Percentiles rank a stretch among this genome's conserved stretches.
Evolutionary conservation across 2,329 filamentous ascomycete species (phyloP).

Genomic region (Helicocarpus griseus): DNA sequence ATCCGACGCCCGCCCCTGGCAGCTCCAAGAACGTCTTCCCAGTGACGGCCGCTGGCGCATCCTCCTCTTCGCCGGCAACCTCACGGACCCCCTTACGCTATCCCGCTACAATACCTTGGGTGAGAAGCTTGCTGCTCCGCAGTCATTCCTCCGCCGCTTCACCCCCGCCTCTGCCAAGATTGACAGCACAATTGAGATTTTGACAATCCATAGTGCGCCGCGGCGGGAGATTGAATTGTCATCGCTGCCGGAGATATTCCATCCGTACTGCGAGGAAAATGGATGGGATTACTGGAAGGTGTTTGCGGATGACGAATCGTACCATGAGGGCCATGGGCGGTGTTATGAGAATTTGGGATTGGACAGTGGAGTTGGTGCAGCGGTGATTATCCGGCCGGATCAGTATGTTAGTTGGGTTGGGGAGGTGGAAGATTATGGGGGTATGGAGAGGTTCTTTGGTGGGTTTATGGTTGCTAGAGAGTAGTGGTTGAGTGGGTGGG

Average conservation of each 20-base stretch:
- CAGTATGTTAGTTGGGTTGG: constrained; percentile 44
- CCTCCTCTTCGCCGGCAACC: constrained; percentile 51
- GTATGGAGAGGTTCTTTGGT: constrained; percentile 2
- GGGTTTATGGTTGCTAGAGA: neutral
- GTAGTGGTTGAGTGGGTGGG: too few species aligned
- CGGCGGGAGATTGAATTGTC: constrained; percentile 39
- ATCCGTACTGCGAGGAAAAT: constrained; percentile 35
- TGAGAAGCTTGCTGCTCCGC: constrained; percentile 26
- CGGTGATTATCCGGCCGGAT: constrained; percentile 56
- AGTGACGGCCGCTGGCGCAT: constrained; percentile 31
- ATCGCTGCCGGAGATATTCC: constrained; percentile 39
- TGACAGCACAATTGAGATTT: constrained; percentile 47
- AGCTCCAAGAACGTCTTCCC: constrained; percentile 27
- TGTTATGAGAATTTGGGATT: constrained; percentile 52
- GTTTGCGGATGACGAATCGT: constrained; percentile 44
- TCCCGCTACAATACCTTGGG: constrained; percentile 41
- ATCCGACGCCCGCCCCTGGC: constrained; percentile 29
- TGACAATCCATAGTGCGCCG: constrained; percentile 49
- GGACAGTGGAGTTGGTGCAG: constrained; percentile 43
- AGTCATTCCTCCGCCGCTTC: constrained; percentile 37
- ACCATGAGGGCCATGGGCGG: constrained; percentile 39
- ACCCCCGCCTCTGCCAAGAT: constrained; percentile 32
- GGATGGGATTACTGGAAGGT: constrained; percentile 52
- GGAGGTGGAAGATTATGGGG: constrained; percentile 1
- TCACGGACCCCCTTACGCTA: constrained; percentile 37